These are phyloP conservation scores for Thozetella sp. DNA, from an alignment of 495 filamentous ascomycete genomes.

Conservation along the genomic window DNA sequence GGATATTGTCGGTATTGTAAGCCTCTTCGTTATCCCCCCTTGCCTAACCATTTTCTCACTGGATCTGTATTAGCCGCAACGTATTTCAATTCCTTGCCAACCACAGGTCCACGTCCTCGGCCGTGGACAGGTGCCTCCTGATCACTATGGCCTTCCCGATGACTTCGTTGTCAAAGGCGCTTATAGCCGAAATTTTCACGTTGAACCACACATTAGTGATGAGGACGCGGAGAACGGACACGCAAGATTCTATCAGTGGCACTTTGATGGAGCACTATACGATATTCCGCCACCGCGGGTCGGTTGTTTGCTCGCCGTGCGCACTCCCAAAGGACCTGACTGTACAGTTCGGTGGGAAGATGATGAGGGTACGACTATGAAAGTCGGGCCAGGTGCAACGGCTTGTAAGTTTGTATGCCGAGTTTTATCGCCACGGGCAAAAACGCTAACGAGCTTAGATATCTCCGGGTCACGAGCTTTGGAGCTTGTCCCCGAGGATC, in stretches of 20 bases:
- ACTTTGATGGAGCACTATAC: constrained; percentile 28
- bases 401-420: constrained; percentile 14
- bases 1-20: constrained; percentile 21
- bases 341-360: constrained; percentile 30
- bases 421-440: not conserved
- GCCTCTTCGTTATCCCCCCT: not conserved
- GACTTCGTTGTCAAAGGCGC: constrained; percentile 32
- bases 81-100: constrained; percentile 19
- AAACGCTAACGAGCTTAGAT: not conserved
- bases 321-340: constrained; percentile 29
- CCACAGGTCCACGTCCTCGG: constrained; percentile 30
- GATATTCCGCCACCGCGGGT: constrained; percentile 23
- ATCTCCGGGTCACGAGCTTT: constrained; percentile 23
- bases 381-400: constrained; percentile 24
- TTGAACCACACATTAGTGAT: constrained; percentile 27
- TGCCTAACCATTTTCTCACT: not conserved
- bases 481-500: constrained; percentile 19
- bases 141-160: constrained; percentile 25
- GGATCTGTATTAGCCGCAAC: constrained; percentile 10
- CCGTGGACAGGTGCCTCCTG: constrained; percentile 21
- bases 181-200: constrained; percentile 23
- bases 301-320: constrained; percentile 29
- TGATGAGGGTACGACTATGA: constrained; percentile 26
- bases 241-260: constrained; percentile 31
- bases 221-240: constrained; percentile 21